A percentile compares a stretch with the other conserved stretches of the same genome.
These are phyloP conservation scores for Sedum album DNA, from an alignment of 164 flowering plant genomes.

Conservation along the genomic window DNA sequence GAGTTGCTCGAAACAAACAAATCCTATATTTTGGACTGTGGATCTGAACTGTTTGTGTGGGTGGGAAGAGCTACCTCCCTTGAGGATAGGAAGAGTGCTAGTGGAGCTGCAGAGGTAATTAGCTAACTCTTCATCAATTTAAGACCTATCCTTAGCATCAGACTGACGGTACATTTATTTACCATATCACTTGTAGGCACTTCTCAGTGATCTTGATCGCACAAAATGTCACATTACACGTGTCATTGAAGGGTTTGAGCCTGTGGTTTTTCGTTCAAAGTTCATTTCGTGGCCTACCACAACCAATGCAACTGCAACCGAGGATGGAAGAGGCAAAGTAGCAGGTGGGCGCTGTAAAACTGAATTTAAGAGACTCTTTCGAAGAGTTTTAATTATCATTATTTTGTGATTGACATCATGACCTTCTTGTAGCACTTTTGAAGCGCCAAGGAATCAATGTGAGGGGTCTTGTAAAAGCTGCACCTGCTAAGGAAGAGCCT, in stretches of 20 bases:
- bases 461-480: conserved; percentile 87
- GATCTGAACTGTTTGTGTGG: conserved; percentile 84
- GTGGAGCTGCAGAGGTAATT: conserved; percentile 66
- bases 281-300: conserved; percentile 85
- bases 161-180: conserved; percentile 10
- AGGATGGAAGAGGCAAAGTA: conserved; percentile 97
- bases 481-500: conserved; percentile 85
- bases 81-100: conserved; percentile 79
- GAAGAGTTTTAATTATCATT: not conserved
- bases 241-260: conserved; percentile 95
- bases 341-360: conserved; percentile 54
- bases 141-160: conserved; percentile 6
- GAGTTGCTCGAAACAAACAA: conserved; percentile 74
- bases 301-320: conserved; percentile 61
- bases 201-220: conserved; percentile 47
- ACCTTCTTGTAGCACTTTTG: conserved; percentile 57
- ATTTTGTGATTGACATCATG: not conserved
- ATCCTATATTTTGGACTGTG: conserved; percentile 86
- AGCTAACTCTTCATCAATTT: not conserved
- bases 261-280: conserved; percentile 71
- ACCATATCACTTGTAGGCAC: conserved; percentile 42
- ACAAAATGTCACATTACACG: conserved; percentile 66
- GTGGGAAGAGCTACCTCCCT: conserved; percentile 90
- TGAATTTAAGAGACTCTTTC: not conserved
- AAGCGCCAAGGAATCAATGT: conserved; percentile 94